A percentile compares a stretch with the other conserved stretches of the same genome.
Conservation (phyloP, 306 rosid genomes). For the Hippophae rhamnoides region DNA sequence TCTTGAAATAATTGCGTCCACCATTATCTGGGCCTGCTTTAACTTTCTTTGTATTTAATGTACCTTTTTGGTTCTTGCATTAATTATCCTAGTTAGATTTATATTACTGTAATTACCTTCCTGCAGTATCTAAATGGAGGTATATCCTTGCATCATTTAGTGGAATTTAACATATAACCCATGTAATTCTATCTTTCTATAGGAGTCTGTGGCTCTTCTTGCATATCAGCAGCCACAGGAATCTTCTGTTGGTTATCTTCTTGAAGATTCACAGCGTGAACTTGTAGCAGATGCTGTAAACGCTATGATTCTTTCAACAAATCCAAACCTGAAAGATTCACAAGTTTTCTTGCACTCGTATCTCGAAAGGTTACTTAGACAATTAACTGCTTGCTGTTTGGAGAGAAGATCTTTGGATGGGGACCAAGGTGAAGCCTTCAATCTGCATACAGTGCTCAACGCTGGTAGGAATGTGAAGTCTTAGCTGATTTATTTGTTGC, state of each 20-base stretch:
- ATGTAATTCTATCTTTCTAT: constrained; percentile 12
- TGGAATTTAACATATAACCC: constrained; percentile 1
- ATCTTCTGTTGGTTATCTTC: constrained; percentile 78
- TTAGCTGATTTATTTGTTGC: constrained; percentile 17
- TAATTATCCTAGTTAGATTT: not conserved
- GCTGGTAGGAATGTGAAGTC: constrained; percentile 40
- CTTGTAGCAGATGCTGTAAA: constrained; percentile 87
- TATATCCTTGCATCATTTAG: constrained; percentile 2
- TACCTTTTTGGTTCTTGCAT: no score
- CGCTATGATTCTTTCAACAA: constrained; percentile 76
- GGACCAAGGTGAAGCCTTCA: constrained; percentile 87
- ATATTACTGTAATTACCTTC: not conserved
- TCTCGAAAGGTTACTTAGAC: constrained; percentile 78
- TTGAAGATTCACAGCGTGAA: constrained; percentile 78
- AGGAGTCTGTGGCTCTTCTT: constrained; percentile 93
- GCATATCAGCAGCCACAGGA: constrained; percentile 78
- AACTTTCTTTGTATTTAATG: no score
- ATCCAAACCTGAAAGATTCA: constrained; percentile 59
- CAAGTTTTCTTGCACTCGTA: constrained; percentile 53
- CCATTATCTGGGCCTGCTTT: no score
- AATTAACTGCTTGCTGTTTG: constrained; percentile 82
- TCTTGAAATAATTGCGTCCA: no score
- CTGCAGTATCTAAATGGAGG: not conserved
- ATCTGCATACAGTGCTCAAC: constrained; percentile 62
- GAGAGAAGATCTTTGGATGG: constrained; percentile 69